Base-by-base conservation (phyloP, 495 filamentous ascomycete genomes). In the Poronia punctata region DNA sequence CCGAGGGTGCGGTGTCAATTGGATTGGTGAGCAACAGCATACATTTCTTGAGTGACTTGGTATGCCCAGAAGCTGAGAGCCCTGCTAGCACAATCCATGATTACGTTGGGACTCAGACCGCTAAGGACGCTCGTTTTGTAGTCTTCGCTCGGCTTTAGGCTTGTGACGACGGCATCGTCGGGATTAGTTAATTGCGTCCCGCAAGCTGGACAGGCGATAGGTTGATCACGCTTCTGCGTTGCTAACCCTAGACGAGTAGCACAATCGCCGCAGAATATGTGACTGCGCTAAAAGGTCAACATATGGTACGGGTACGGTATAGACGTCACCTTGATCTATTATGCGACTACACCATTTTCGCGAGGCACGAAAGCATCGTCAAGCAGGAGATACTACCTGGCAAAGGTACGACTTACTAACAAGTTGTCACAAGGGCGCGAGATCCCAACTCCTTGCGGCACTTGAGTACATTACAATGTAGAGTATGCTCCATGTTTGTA, bases 41-140 rank as follows among this genome's bases (percentile, higher is more conserved):
- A 93, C 88, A 96, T 88, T 65, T 96, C 86, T 53, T 95, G 88
- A 5, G 80, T 83, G 10, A 85, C 80, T 50, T 97, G 92, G 57
- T 95, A 96, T 24, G 80, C 78, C 84, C 87, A 98, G 54, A 96
- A 96, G 11, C 72, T 77, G 39, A 96, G 59, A 4, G 82, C 92
- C 40, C 86, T 74, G 9, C 83, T 83, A 35, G 89, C 84, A 51
- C 87, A 94, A 54, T 96, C 92, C 75, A 95, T 88, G 38, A 98
- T 85, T 8, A 81, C 75, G 26, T 74, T 82, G 2, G 92, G 92
- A 39, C 76, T 84, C 5, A 95, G 63, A 0, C 92, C 92, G 57
- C 85, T 86, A 10, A 98, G 66, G 7, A 92, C 81, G 45, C 86
- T 87, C 0, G 87, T 90, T 55, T 95, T 95, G 70, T 94, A 96